These are phyloP conservation scores for Secale cereale DNA, from an alignment of 176 grass and related monocot genomes.

Conservation along the genomic window DNA sequence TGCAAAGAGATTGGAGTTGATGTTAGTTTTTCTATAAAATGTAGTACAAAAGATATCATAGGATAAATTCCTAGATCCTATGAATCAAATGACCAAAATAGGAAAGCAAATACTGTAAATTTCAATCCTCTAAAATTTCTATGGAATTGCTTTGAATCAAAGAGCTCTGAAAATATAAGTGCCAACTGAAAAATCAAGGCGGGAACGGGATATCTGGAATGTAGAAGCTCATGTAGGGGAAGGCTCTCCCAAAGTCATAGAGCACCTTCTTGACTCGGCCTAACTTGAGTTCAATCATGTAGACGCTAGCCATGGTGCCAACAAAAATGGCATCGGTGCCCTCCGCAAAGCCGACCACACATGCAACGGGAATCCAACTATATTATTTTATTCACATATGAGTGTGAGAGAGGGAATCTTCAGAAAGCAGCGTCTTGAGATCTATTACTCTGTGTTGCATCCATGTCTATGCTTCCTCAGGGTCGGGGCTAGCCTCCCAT, in stretches of 20 bases:
- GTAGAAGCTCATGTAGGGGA: not conserved
- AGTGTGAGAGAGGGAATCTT: not conserved
- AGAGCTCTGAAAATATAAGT: not conserved
- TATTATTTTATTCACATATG: not conserved
- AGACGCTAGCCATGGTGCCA: not conserved
- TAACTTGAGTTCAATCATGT: not conserved
- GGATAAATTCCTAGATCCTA: no score
- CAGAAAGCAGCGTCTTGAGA: not conserved
- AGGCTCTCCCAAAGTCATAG: not conserved
- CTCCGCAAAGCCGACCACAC: not conserved
- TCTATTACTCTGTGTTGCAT: not conserved
- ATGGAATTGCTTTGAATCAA: no score
- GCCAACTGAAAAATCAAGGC: not conserved
- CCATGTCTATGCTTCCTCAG: not conserved
- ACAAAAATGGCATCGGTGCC: not conserved
- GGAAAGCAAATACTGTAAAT: no score
- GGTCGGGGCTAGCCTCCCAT: not conserved
- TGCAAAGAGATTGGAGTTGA: no score
- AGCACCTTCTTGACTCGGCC: not conserved
- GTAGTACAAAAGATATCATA: no score
- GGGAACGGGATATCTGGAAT: not conserved
- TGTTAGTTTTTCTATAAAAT: no score
- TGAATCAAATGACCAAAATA: no score
- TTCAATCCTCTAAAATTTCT: no score
- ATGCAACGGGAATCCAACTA: not conserved